Percentiles rank a stretch among this genome's conserved stretches.
Conservation (phyloP, 441 rosid species). For the Pelargonium fulgidum region DNA sequence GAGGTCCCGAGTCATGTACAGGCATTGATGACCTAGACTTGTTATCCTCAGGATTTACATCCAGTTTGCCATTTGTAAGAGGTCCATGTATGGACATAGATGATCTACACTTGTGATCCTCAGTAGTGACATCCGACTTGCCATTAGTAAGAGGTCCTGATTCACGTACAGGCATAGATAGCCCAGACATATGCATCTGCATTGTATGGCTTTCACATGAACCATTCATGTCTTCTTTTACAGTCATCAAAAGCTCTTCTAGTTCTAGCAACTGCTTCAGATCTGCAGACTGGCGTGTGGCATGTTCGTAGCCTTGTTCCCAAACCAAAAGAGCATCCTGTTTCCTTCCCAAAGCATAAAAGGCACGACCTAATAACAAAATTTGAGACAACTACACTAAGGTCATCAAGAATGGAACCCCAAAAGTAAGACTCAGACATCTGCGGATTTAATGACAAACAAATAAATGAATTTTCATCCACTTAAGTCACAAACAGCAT, state of each 20-base stretch:
- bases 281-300: conserved; percentile 67
- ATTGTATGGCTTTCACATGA: conserved; percentile 25
- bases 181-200: conserved; percentile 25
- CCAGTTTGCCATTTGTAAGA: conserved; percentile 7
- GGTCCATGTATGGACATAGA: background rate
- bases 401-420: conserved; percentile 17
- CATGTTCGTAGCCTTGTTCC: conserved; percentile 68
- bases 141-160: conserved; percentile 29
- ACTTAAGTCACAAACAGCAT: background rate
- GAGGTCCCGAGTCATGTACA: conserved; percentile 31
- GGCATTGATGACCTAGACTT: conserved; percentile 23
- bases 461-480: background rate
- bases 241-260: conserved; percentile 60
- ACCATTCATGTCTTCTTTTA: conserved; percentile 40
- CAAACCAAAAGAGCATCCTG: conserved; percentile 69
- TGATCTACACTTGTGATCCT: conserved; percentile 17
- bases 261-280: conserved; percentile 84
- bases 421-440: conserved; percentile 5
- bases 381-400: conserved; percentile 19
- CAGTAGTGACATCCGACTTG: conserved; percentile 29
- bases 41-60: conserved; percentile 25
- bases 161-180: conserved; percentile 26
- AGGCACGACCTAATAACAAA: conserved; percentile 58
- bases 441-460: background rate
- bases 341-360: conserved; percentile 73